Percentiles rank a stretch among this genome's conserved stretches.
Evolutionary conservation across 495 filamentous ascomycete genomes (phyloP).

Genomic region (Talaromyces stipitatus): DNA sequence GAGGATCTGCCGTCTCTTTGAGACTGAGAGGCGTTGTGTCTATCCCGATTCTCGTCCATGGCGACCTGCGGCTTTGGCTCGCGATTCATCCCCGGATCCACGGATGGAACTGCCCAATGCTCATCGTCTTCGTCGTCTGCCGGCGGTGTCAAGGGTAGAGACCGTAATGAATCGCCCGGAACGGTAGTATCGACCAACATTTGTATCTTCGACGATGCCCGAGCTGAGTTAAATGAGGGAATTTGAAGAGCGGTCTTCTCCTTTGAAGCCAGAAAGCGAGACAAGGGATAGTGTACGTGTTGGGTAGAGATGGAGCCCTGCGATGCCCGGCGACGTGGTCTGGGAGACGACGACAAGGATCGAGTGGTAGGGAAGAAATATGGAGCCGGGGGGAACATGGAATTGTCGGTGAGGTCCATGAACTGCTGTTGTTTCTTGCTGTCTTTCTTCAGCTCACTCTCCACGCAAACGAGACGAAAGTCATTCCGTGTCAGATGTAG

Average conservation of each 20-base stretch:
- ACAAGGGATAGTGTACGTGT: background rate
- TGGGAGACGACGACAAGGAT: slow-evolving; percentile 1
- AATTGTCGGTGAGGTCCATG: background rate
- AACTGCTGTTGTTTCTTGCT: background rate
- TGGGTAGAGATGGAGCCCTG: slow-evolving; percentile 3
- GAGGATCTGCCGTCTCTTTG: slow-evolving; percentile 28
- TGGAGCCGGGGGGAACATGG: background rate
- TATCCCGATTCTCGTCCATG: slow-evolving; percentile 32
- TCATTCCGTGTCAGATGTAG: background rate
- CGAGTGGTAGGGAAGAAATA: background rate
- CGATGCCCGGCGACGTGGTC: slow-evolving; percentile 5
- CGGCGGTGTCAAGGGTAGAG: slow-evolving; percentile 34
- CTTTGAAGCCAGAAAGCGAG: slow-evolving; percentile 2
- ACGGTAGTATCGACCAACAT: background rate
- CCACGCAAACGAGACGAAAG: background rate
- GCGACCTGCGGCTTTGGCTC: slow-evolving; percentile 20
- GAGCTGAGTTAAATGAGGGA: background rate
- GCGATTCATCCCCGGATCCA: slow-evolving; percentile 22
- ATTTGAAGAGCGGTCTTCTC: background rate
- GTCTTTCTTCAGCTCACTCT: background rate
- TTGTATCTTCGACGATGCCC: background rate
- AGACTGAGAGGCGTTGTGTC: slow-evolving; percentile 27
- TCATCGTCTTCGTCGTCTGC: slow-evolving; percentile 34
- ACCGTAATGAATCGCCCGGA: slow-evolving; percentile 2
- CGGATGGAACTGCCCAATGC: slow-evolving; percentile 30